These are phyloP conservation scores for Alternaria sp. DNA, from an alignment of 2,329 filamentous ascomycete genomes.

Conservation along the genomic window DNA sequence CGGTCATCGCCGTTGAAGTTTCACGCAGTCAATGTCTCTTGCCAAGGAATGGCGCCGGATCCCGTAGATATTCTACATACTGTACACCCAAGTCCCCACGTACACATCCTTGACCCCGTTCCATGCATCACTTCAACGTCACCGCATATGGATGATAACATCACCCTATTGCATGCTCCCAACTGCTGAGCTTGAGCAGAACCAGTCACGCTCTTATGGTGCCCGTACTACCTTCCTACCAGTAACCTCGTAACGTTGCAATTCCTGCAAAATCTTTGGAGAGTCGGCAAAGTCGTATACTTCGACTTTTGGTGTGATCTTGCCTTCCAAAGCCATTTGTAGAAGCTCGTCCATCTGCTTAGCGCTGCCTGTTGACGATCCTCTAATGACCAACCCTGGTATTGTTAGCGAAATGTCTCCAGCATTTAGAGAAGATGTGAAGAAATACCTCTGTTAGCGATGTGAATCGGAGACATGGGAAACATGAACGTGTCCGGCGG, in stretches of 20 bases:
- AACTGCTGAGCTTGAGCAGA: not conserved
- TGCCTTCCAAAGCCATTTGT: conserved; percentile 54
- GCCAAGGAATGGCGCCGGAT: not conserved
- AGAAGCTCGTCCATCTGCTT: conserved; percentile 59
- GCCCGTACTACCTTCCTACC: conserved; percentile 49
- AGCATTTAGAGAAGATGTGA: not conserved
- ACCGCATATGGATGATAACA: not conserved
- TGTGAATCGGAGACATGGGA: conserved; percentile 58
- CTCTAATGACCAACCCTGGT: conserved; percentile 55
- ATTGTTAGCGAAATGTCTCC: conserved; percentile 1
- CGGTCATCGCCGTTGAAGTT: not conserved
- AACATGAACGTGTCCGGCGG: conserved; percentile 56
- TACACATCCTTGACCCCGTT: not conserved
- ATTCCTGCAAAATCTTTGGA: conserved; percentile 47
- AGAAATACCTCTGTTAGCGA: conserved; percentile 54
- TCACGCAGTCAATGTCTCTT: not conserved
- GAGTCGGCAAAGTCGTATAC: conserved; percentile 49
- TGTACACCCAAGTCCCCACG: not conserved
- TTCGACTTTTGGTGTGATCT: conserved; percentile 51
- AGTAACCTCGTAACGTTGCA: conserved; percentile 47
- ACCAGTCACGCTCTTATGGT: conserved; percentile 18
- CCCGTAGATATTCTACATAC: not conserved
- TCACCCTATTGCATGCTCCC: conserved; percentile 4
- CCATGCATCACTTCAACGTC: not conserved
- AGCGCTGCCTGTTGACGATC: conserved; percentile 57